These are phyloP conservation scores for Baeospora myosura DNA, from an alignment of 1,284 basidiomycete genomes.

Conservation along the genomic window DNA sequence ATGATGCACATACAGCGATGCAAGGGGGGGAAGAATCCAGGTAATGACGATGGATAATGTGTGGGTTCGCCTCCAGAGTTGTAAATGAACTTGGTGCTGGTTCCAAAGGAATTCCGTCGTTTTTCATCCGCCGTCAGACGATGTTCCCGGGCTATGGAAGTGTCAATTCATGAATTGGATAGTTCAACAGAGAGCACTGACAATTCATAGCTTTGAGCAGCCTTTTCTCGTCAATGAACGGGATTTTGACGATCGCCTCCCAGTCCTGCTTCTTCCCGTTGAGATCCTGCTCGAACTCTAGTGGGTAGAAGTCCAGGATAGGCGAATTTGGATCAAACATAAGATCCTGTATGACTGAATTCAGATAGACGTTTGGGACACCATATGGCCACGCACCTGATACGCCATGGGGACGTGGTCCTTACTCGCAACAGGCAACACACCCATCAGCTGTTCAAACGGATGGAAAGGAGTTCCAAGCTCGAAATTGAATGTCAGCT, in stretches of 20 bases:
- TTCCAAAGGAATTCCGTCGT: constrained; percentile 72
- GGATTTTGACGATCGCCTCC: constrained; percentile 99
- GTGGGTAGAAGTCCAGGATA: constrained; percentile 93
- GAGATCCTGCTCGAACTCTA: constrained; percentile 85
- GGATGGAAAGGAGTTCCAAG: constrained; percentile 89
- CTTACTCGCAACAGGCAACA: constrained; percentile 84
- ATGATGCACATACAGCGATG: constrained; percentile 73
- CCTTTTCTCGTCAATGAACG: constrained; percentile 87
- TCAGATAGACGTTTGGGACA: constrained; percentile 5
- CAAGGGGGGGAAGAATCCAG: constrained; percentile 93
- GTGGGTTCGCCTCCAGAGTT: constrained; percentile 54
- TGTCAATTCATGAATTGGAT: neutral
- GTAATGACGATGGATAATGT: constrained; percentile 83
- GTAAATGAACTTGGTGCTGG: constrained; percentile 75
- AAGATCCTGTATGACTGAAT: constrained; percentile 54
- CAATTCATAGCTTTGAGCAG: constrained; percentile 79
- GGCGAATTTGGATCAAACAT: constrained; percentile 85
- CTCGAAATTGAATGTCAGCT: constrained; percentile 81
- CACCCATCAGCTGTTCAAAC: constrained; percentile 98
- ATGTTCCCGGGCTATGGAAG: constrained; percentile 58
- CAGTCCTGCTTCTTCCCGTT: constrained; percentile 99
- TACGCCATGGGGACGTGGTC: constrained; percentile 85
- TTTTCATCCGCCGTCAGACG: constrained; percentile 75
- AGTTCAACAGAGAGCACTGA: constrained; percentile 27
- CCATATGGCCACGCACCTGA: constrained; percentile 41